Conservation (phyloP, 768 basidiomycete genomes). For the Boletus reticuloceps region DNA sequence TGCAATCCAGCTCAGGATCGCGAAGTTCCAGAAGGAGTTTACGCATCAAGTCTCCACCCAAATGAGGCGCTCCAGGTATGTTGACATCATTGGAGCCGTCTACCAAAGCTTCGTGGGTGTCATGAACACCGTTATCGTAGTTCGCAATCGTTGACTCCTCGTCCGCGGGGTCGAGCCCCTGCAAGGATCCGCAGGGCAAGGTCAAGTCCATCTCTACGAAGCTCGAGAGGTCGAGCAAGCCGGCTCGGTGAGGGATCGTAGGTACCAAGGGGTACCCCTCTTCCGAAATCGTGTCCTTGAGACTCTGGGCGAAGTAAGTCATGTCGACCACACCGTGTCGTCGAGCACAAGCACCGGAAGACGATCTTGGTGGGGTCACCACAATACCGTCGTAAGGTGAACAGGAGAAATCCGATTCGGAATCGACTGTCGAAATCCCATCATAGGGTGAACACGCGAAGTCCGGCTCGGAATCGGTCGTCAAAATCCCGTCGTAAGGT, state of each 20-base stretch:
- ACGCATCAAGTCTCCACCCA: slow-evolving; percentile 9
- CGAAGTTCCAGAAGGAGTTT: slow-evolving; percentile 14
- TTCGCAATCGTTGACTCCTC: not conserved
- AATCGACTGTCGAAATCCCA: not conserved
- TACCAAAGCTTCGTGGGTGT: not conserved
- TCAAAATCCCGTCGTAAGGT: not conserved
- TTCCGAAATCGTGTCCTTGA: not conserved
- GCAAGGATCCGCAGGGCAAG: not conserved
- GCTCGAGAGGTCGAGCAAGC: not conserved
- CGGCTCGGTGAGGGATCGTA: not conserved
- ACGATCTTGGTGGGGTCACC: not conserved
- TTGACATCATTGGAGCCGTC: not conserved
- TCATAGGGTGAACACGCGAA: not conserved
- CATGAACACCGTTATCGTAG: not conserved
- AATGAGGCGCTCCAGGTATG: not conserved
- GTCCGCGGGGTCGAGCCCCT: not conserved
- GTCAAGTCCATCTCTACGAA: not conserved
- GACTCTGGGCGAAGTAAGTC: not conserved
- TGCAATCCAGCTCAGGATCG: slow-evolving; percentile 8
- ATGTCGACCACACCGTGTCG: slow-evolving; percentile 13
- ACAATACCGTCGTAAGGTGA: not conserved
- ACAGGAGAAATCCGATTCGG: not conserved
- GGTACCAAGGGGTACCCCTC: not conserved
- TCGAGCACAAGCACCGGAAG: not conserved
- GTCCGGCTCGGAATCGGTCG: not conserved